Evolutionary conservation across 2,329 filamentous ascomycete species (phyloP), one percentile per base, ranked within the genome.

Genomic region (Phaeoacremonium minimum): DNA sequence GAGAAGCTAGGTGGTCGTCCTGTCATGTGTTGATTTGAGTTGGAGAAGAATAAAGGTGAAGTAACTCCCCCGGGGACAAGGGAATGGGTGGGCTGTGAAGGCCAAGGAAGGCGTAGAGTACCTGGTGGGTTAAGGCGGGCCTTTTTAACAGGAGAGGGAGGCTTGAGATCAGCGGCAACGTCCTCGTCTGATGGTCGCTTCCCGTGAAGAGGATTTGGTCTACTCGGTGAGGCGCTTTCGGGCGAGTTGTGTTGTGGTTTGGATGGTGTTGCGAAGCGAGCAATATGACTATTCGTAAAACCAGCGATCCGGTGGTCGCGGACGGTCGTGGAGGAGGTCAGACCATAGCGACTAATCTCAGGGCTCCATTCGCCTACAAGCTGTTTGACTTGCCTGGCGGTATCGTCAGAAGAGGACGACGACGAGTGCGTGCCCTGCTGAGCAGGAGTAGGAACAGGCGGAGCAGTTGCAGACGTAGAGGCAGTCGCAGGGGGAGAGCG

Each of bases 1-100:
- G 57, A 48, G 45, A 60, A 58, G 36, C 54, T 63, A 7, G 59
- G 53, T 12, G 65, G 63, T 20, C 68, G 60, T 37, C 49, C 50
- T 15, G 50, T 42, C 44, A 60, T 54, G 18, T 55, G 56, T 11
- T 57, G 56, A 13, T 62, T 47, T 22, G 60, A 64, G 39, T 66
- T 62, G 8, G 72, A 73, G 49, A 74, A 75, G 55, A 75, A 75
- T 17, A 75, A 58, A 6, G 73, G 71, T 7, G 72, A 75, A 8
- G 62, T 58, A n/a, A 66, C 55, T 19, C 58, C 58, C 30, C 29
- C 28, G 30, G 30, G 18, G 43, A 34, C 18, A 33, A 28, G 16
- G 20, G 30, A 12, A 28, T 35, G 35, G 30, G 44, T 36, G 7
- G 36, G 43, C 15, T 50, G 47, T 40, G 52, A 46, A 15, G 46